Evolutionary conservation across 1,139 yeast genomes (phyloP).

Genomic region (Blastobotrys malaysiensis): DNA sequence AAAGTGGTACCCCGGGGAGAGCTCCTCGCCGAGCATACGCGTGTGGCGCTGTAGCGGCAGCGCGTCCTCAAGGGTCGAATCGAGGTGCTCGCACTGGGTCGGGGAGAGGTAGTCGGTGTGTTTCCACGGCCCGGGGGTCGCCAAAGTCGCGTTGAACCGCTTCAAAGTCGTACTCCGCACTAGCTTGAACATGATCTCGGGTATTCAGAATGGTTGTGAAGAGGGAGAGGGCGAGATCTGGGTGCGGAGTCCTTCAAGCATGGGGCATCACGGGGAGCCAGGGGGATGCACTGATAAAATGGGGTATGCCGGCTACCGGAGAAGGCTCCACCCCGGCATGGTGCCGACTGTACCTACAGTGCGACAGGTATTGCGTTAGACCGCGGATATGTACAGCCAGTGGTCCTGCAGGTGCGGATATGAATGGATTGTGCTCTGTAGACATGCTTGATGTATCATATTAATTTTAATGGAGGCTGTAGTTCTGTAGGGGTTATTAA

Average conservation of each 20-base stretch:
- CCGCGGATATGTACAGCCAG: too few species aligned
- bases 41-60: constrained; percentile 16
- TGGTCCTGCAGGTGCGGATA: too few species aligned
- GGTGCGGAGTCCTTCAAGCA: background rate
- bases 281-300: background rate
- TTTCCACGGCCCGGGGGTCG: constrained; percentile 26
- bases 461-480: too few species aligned
- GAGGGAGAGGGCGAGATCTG: too few species aligned
- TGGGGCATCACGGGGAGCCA: constrained; percentile 1
- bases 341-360: background rate
- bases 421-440: too few species aligned
- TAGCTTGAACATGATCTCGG: background rate
- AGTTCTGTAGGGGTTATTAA: too few species aligned
- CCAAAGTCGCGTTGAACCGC: constrained; percentile 1
- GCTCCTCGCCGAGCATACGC: constrained; percentile 16
- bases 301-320: background rate
- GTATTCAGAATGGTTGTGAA: background rate
- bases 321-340: background rate
- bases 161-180: background rate
- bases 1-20: constrained; percentile 59
- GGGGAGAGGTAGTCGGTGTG: constrained; percentile 21
- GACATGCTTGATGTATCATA: too few species aligned
- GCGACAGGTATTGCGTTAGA: too few species aligned
- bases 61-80: constrained; percentile 23
- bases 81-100: constrained; percentile 20